phyloP scores from a whole-genome alignment of 2,329 filamentous ascomycete genomes.

The Ampelomyces quisqualis region DNA sequence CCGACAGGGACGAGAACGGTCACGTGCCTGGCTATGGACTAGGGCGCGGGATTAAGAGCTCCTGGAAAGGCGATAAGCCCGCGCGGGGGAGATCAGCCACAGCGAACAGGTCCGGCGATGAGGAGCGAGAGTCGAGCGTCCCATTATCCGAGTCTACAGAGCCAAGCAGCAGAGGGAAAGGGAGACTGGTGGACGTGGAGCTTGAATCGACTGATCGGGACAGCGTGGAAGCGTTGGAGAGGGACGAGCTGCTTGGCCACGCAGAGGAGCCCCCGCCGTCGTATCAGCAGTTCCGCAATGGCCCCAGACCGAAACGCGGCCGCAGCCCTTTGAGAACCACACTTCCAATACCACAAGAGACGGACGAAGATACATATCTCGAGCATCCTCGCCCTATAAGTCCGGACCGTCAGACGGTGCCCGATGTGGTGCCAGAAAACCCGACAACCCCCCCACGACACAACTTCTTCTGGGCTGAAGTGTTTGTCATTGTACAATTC shows the following conservation, averaged over 20 bases:
- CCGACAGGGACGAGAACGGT: slow-evolving; percentile 45
- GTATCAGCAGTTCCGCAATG: slow-evolving; percentile 58
- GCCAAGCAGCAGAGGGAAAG: slow-evolving; percentile 60
- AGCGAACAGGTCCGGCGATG: slow-evolving; percentile 34
- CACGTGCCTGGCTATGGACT: slow-evolving; percentile 44
- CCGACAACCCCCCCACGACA: slow-evolving; percentile 55
- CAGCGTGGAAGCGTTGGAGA: slow-evolving; percentile 46
- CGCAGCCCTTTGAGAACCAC: slow-evolving; percentile 46
- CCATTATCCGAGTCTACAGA: slow-evolving; percentile 46
- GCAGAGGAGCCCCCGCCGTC: slow-evolving; percentile 57
- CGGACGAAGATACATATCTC: slow-evolving; percentile 52
- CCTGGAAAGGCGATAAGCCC: slow-evolving; percentile 55
- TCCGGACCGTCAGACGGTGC: slow-evolving; percentile 56
- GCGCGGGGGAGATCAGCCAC: slow-evolving; percentile 44
- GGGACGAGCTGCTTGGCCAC: slow-evolving; percentile 38
- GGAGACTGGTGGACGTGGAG: slow-evolving; percentile 79
- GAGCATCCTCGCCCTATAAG: slow-evolving; percentile 49
- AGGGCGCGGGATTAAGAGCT: slow-evolving; percentile 57
- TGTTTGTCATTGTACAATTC: slow-evolving; percentile 82
- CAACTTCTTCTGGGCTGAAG: slow-evolving; percentile 87
- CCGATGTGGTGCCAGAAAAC: slow-evolving; percentile 58
- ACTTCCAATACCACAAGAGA: slow-evolving; percentile 51
- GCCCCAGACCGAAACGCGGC: slow-evolving; percentile 43
- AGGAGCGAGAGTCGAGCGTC: slow-evolving; percentile 46
- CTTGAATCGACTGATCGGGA: slow-evolving; percentile 65